phyloP scores from a whole-genome alignment of 495 filamentous ascomycete genomes.

The Penicillium mononematosum region DNA sequence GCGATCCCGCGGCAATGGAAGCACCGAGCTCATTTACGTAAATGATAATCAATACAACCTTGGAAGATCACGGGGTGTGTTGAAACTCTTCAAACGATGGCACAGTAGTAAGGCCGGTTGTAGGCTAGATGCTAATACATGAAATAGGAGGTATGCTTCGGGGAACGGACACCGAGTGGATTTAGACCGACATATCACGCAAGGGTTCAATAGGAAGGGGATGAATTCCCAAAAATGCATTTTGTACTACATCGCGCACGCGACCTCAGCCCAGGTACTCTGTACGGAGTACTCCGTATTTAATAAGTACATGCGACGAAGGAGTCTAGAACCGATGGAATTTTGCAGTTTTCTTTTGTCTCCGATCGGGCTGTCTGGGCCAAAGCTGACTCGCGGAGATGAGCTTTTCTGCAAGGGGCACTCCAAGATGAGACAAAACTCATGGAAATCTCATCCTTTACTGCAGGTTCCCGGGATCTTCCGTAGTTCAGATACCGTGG shows the following conservation, averaged over 20 bases:
- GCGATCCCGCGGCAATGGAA: not conserved
- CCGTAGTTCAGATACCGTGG: not conserved
- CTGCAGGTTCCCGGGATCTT: constrained; percentile 19
- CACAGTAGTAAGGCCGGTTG: not conserved
- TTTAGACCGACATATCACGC: constrained; percentile 9
- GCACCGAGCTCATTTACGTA: not conserved
- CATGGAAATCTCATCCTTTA: constrained; percentile 11
- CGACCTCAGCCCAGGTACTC: not conserved
- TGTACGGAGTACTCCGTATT: not conserved
- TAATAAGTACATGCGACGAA: constrained; percentile 1
- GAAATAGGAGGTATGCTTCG: not conserved
- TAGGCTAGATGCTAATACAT: not conserved
- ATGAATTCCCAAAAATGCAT: not conserved
- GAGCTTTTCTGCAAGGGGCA: constrained; percentile 26
- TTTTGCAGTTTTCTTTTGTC: not conserved
- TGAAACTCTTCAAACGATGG: not conserved
- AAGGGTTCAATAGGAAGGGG: constrained; percentile 11
- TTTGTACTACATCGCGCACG: constrained; percentile 9
- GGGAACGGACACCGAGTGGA: not conserved
- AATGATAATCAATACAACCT: not conserved
- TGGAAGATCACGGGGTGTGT: not conserved
- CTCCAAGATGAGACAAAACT: constrained; percentile 21
- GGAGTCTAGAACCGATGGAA: not conserved
- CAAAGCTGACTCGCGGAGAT: constrained; percentile 14
- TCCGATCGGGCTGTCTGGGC: constrained; percentile 10